Evolutionary conservation across 2,329 filamentous ascomycete species (phyloP), one percentile per base, ranked within the genome.

Genomic region (Paraphoma sp.): DNA sequence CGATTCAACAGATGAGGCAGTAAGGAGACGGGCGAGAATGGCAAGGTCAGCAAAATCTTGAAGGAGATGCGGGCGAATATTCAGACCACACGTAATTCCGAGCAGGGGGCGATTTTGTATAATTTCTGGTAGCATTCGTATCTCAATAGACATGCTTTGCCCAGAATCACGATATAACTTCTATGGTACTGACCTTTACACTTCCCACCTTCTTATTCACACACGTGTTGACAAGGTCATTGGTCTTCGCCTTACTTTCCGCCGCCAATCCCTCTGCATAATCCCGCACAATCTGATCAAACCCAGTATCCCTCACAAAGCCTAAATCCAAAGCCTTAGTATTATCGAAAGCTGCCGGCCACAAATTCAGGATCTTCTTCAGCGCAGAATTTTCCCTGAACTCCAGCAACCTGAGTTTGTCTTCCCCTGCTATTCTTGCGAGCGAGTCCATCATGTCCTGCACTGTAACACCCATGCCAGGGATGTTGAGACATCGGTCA

Each of bases 371-470:
- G 64, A 86, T 84, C 18, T 74, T 77, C 57, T 80, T 77, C 33
- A 83, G 72, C 41, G 76, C 70, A 10, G 76, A 67, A 57, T 80
- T 79, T 40, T 80, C 76, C 65, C 81, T 75, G 68, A 84, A 81
- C 56, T 76, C 76, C 18, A 85, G 72, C 40, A 83, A 70, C 41
- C 72, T 69, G 50, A 84, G 62, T 49, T 81, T 82, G 29, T 83
- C 78, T 57, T 79, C 73, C 0, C 83, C 83, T 2, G 80, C 83
- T 1, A 85, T 82, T 45, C 78, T 78, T 38, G 74, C 78, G 63
- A 85, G 64, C 4, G 82, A 82, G 60, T 84, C 76, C 72, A 84
- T 73, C 82, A 86, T 85, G 43, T 83, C 80, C 62, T 78, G 78
- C 11, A 85, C 78, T 4, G 78, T 82, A 9, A 82, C 81, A 30